Conservation (phyloP, 2,329 filamentous ascomycete genomes). For the Neonectria ditissima region DNA sequence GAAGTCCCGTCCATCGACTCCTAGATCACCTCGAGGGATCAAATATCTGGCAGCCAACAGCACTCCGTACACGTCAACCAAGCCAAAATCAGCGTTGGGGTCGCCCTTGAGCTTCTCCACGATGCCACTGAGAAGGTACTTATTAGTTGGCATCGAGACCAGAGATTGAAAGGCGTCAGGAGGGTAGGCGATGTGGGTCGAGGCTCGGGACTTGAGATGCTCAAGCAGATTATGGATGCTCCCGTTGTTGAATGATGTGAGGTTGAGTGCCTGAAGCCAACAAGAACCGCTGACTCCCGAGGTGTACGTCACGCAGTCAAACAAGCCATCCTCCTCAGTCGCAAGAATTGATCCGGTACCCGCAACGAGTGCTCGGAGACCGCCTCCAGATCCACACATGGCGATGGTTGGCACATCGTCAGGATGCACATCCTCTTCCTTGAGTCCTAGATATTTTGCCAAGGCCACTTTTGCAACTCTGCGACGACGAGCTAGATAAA, state of each 20-base stretch:
- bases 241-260: slow-evolving; percentile 75
- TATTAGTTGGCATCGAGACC: slow-evolving; percentile 91
- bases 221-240: slow-evolving; percentile 78
- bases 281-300: slow-evolving; percentile 96
- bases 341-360: slow-evolving; percentile 90
- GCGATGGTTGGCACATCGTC: slow-evolving; percentile 95
- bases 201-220: slow-evolving; percentile 87
- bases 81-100: slow-evolving; percentile 77
- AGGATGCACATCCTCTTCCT: slow-evolving; percentile 85
- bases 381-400: slow-evolving; percentile 93
- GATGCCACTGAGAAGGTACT: slow-evolving; percentile 86
- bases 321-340: slow-evolving; percentile 85
- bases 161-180: slow-evolving; percentile 84
- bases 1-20: slow-evolving; percentile 80
- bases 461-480: slow-evolving; percentile 77
- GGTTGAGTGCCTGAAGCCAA: slow-evolving; percentile 91
- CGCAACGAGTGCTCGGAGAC: slow-evolving; percentile 88
- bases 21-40: slow-evolving; percentile 81
- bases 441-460: slow-evolving; percentile 82
- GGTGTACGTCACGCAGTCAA: slow-evolving; percentile 95
- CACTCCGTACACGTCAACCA: slow-evolving; percentile 94
- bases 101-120: slow-evolving; percentile 92
- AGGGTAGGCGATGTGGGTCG: slow-evolving; percentile 92
- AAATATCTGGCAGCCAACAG: slow-evolving; percentile 86
- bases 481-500: slow-evolving; percentile 77